Percentiles rank a stretch among this genome's conserved stretches.
Evolutionary conservation across 805 yeast species (phyloP).

Genomic region (Hanseniaspora occidentalis): DNA sequence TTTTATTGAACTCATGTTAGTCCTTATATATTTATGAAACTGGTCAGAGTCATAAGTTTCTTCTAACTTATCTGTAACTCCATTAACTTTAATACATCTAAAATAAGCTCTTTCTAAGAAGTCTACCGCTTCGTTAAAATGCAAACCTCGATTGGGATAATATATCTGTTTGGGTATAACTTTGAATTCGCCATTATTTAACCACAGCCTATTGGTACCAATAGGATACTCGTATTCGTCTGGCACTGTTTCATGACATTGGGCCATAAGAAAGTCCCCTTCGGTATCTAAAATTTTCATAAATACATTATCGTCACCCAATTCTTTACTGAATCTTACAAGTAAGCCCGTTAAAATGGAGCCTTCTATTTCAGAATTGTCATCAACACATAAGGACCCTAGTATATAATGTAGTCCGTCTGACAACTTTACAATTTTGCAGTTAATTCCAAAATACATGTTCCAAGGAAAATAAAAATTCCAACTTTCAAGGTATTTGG

Average conservation of each 20-base stretch:
- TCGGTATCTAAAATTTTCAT: constrained; percentile 39
- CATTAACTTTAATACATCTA: constrained; percentile 20
- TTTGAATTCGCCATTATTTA: constrained; percentile 29
- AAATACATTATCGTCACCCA: constrained; percentile 24
- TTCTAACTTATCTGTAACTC: constrained; percentile 8
- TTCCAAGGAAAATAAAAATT: constrained; percentile 32
- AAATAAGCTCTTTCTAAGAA: constrained; percentile 29
- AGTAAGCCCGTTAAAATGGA: constrained; percentile 32
- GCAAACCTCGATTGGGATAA: constrained; percentile 24
- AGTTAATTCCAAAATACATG: constrained; percentile 15
- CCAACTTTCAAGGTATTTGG: constrained; percentile 25
- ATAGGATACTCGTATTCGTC: constrained; percentile 31
- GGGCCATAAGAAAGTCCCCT: constrained; percentile 43
- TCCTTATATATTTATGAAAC: constrained; percentile 15
- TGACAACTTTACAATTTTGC: constrained; percentile 12
- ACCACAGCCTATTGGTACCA: constrained; percentile 38
- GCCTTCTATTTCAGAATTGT: constrained; percentile 33
- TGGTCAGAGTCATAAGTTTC: neutral
- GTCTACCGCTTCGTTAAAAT: constrained; percentile 28
- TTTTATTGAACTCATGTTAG: constrained; percentile 13
- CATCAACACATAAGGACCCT: constrained; percentile 27
- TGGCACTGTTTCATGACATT: constrained; percentile 34
- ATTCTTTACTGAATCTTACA: constrained; percentile 22
- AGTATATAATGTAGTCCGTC: constrained; percentile 15
- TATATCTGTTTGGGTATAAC: constrained; percentile 28